Evolutionary conservation across 306 rosid species (phyloP).

Genomic region (Acmispon strigosus): DNA sequence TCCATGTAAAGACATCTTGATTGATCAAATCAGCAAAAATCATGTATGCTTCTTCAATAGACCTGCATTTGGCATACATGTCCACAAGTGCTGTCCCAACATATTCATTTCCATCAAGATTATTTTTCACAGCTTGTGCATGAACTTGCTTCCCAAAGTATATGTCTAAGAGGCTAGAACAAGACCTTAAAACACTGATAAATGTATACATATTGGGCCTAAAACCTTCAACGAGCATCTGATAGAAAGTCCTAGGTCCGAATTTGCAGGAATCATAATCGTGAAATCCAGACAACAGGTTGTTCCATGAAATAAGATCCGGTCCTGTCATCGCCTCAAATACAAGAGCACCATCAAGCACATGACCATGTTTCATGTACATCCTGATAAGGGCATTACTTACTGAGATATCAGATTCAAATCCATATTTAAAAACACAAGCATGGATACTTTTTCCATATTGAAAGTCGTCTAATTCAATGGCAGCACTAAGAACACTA

Average conservation of each 20-base stretch:
- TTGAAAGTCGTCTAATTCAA: slow-evolving; percentile 20
- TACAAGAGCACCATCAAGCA: slow-evolving; percentile 19
- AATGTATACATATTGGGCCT: slow-evolving; percentile 33
- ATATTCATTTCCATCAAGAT: slow-evolving; percentile 27
- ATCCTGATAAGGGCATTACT: slow-evolving; percentile 31
- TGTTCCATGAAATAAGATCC: slow-evolving; percentile 34
- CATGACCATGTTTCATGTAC: slow-evolving; percentile 31
- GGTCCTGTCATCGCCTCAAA: slow-evolving; percentile 21
- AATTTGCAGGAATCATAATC: slow-evolving; percentile 13
- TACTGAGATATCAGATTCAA: slow-evolving; percentile 21
- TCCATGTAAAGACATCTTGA: slow-evolving; percentile 28
- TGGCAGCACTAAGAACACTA: slow-evolving; percentile 28
- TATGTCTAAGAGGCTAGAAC: slow-evolving; percentile 27
- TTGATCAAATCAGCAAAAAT: slow-evolving; percentile 6
- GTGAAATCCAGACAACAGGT: slow-evolving; percentile 33
- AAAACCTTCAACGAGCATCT: slow-evolving; percentile 29
- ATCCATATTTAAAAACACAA: slow-evolving; percentile 29
- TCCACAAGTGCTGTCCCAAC: slow-evolving; percentile 32
- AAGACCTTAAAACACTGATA: slow-evolving; percentile 34
- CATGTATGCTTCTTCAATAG: slow-evolving; percentile 14
- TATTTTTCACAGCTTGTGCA: slow-evolving; percentile 22
- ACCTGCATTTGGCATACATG: slow-evolving; percentile 30
- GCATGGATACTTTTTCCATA: slow-evolving; percentile 32
- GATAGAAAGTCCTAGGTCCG: slow-evolving; percentile 28
- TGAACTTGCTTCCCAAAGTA: slow-evolving; percentile 35